Percentiles rank a stretch among this genome's conserved stretches.
These are phyloP conservation scores for Candida oleophila DNA, from an alignment of 805 yeast genomes.

Conservation along the genomic window DNA sequence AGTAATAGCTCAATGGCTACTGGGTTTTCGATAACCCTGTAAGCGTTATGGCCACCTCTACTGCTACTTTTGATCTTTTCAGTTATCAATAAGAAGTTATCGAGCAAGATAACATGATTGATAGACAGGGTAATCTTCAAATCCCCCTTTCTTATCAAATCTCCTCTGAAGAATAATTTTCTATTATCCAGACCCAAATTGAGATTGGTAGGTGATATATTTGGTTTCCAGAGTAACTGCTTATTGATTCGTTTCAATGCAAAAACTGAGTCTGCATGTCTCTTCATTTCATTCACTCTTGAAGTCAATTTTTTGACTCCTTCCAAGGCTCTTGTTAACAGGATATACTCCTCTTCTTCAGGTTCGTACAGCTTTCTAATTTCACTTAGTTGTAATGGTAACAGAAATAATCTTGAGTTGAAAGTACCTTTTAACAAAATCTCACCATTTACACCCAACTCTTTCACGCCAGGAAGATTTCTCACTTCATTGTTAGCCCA, in stretches of 20 bases:
- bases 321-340: conserved; percentile 51
- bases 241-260: conserved; percentile 53
- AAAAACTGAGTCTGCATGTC: conserved; percentile 56
- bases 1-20: conserved; percentile 60
- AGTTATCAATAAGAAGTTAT: conserved; percentile 67
- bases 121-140: conserved; percentile 56
- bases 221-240: conserved; percentile 53
- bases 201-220: conserved; percentile 45
- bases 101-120: conserved; percentile 58
- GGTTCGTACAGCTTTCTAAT: conserved; percentile 45
- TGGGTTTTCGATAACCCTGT: conserved; percentile 53
- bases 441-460: conserved; percentile 40
- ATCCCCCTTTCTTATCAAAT: conserved; percentile 60
- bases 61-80: conserved; percentile 47
- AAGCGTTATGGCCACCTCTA: conserved; percentile 23
- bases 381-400: conserved; percentile 63
- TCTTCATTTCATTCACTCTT: conserved; percentile 62
- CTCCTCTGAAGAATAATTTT: conserved; percentile 57
- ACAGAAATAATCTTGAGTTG: conserved; percentile 45
- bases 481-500: conserved; percentile 56
- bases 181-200: conserved; percentile 55
- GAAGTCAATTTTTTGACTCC: conserved; percentile 55
- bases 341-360: conserved; percentile 50
- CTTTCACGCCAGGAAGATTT: conserved; percentile 49
- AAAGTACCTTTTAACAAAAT: conserved; percentile 41